Evolutionary conservation across 179 eudicot species (phyloP), one percentile per base, ranked within the genome.

Genomic region (Gypsophila paniculata): DNA sequence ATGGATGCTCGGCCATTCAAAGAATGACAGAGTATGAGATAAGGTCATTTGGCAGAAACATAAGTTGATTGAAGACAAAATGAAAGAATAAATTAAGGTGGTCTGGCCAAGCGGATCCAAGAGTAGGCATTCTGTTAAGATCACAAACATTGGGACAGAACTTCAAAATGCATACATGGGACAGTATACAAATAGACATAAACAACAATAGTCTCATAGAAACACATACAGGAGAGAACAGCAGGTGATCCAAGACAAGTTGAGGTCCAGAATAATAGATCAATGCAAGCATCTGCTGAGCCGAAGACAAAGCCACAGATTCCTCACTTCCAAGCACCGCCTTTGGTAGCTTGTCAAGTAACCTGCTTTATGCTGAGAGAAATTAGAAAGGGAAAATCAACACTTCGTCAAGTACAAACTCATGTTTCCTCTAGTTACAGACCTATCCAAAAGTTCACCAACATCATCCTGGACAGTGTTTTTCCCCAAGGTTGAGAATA

Each of bases 251-350:
- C 36, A 82, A 80, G 73, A 94, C 87, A 72, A 91, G 85, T 75
- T 80, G 86, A 68, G 99, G 99, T 62, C 99, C 99, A 58, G 94
- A 85, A 82, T 88, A 87, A 79, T 88, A 94, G 34, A 92, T 85
- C 62, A 89, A 78, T 48, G 85, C 94, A 64, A 91, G 91, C 75
- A 94, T 80, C 83, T 88, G 91, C 73, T 79, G 90, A 74, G 86
- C 87, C 79, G 86, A 87, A 72, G 96, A 84, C 74, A 93, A 55
- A 26, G 90, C 91, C 69, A 82, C 67, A 72, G 90, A 75, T 75
- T 94, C 91, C 72, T 89, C 99, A 77, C 88, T 85, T 71, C 96
- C 91, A 82, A 91, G 88, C 68, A 94, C 86, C 78, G 85, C 79
- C 74, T 84, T 86, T 32, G 97, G 98, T 65, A 93, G 89, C 75